Evolutionary conservation across 202 grass and related monocot species (phyloP), one percentile per base, ranked within the genome.

Genomic region (Setaria viridis): DNA sequence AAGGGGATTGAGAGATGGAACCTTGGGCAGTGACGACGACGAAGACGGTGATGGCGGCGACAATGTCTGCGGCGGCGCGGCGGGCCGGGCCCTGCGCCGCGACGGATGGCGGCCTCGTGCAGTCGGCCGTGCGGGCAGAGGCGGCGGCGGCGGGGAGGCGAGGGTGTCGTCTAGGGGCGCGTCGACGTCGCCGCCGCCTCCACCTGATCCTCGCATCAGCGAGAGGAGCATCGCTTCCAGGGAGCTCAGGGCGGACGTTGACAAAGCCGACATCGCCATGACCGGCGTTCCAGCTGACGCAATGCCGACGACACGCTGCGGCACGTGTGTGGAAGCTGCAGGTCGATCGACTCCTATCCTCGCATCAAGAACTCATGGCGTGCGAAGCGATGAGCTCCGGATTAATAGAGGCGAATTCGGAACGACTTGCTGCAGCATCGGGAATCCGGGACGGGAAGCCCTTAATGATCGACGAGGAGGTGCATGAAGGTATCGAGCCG

Each of bases 221-320:
- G 88, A 82, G 2, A 62, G 12, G 30, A 90, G 80, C 88, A 87
- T 84, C 53, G 59, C 67, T 51, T 90, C 88, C 67, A 84, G 58
- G 16, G 74, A 87, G 68, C 88, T 87, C 32, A 46, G 41, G 17
- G 58, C 58, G n/a, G 80, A 84, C 57, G 74, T 48, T 41, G 80
- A 70, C 29, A 41, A 3, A 16, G 29, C 64, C 69, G 70, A 54
- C 51, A 21, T 69, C 79, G 74, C 69, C 84, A 87, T 83, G 86
- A 64, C 86, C 75, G 84, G 42, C 13, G 62, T 53, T 30, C 65
- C 10, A 30, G 11, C 73, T 7, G 33, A 35, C 30, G 32, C 6
- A 0, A 8, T 2, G 19, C 11, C 54, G 20, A 16, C 34, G 33
- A 57, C 4, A 39, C 7, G 64, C 64, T 15, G 15, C 14, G 13